These are phyloP conservation scores for Microcos paniculata DNA, from an alignment of 345 rosid species.

Conservation along the genomic window DNA sequence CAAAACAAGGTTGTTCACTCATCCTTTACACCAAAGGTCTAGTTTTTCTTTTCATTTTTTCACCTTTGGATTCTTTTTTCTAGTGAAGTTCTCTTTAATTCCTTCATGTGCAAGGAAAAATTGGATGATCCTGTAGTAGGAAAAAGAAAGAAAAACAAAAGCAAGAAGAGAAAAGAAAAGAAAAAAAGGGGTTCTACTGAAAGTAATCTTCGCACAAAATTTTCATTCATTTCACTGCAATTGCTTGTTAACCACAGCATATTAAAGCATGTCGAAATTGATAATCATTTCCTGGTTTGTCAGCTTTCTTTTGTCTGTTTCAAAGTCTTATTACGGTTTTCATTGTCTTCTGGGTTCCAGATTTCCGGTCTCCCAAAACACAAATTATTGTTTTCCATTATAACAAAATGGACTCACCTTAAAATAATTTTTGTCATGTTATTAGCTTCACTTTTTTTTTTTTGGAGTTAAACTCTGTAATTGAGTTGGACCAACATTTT, in stretches of 20 bases:
- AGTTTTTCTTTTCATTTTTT: conserved; percentile 14
- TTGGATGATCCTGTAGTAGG: conserved; percentile 21
- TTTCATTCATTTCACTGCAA: too few species aligned
- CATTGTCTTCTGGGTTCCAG: neutral
- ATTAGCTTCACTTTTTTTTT: neutral
- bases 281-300: neutral
- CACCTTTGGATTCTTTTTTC: conserved; percentile 1
- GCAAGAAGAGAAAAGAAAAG: neutral
- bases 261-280: neutral
- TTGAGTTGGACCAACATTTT: neutral
- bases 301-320: neutral
- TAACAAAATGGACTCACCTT: neutral
- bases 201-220: neutral
- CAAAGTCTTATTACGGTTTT: neutral
- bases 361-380: neutral
- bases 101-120: conserved; percentile 20
- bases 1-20: conserved; percentile 96
- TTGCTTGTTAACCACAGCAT: too few species aligned
- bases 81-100: conserved; percentile 4
- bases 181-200: neutral
- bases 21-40: conserved; percentile 51
- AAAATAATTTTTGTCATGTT: neutral
- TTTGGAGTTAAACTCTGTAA: neutral
- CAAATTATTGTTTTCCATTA: neutral
- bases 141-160: conserved; percentile 9